Evolutionary conservation across 768 basidiomycete genomes (phyloP), one percentile per base, ranked within the genome.

Genomic region (Phanerochaete carnosa): DNA sequence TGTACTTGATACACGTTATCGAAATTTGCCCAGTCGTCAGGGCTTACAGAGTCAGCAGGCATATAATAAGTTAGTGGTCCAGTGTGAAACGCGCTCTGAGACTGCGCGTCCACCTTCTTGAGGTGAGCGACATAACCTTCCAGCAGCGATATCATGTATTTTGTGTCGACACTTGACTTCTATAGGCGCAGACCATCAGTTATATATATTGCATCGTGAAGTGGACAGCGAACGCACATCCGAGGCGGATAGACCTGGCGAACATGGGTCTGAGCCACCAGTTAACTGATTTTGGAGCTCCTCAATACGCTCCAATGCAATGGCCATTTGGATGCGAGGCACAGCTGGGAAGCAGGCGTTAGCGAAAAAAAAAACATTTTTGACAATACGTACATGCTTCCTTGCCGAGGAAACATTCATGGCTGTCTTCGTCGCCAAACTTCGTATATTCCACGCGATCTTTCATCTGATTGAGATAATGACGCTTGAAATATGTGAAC

Each of bases 1-100:
- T 97, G 94, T 16, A 94, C 81, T 68, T 96, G 92, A 69, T 95
- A 93, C 26, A 95, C 93, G 66, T 95, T 91, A 69, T 91, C 88
- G 73, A 96, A 98, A 61, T 87, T 84, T 1, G 81, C 83, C 89
- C 85, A 88, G 67, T 92, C 90, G 25, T 84, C 77, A 28, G 86
- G 77, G 12, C 86, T 84, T 33, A 88, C 80, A 46, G 83, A 81
- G 65, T 89, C 86, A 13, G 85, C 79, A 30, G 88, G 87, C 73
- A 90, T 83, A 58, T 85, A 80, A 65, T 89, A 89, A 56, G 76
- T 82, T 57, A 80, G 75, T 12, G 72, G 68, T 30, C 74, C 73
- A 45, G 72, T 75, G 62, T 72, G 70, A 55, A 68, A 69, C 29
- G 63, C 54, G 13, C 67, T 65, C 30, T 69, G 69, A 4, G 75